Base-by-base conservation (phyloP, 1,139 yeast species). In the Taiozyma sp. region DNA sequence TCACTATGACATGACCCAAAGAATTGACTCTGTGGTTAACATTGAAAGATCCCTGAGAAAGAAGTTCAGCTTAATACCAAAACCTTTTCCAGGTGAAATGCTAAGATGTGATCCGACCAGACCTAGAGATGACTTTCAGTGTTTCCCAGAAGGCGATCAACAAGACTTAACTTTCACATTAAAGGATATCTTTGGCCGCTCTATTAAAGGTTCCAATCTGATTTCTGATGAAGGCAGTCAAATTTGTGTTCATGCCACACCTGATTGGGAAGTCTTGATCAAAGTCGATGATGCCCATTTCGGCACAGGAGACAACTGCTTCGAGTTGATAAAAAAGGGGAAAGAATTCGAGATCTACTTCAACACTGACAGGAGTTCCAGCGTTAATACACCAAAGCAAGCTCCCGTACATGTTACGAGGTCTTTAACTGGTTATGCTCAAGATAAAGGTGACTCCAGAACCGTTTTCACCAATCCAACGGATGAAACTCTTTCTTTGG, bases 401-500 rank as follows among this genome's bases (percentile, higher is more conserved):
- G 90, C 93, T 0, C 96, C 96, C 0, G 72, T 93, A 1, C 70
- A 68, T 53, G 95, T 87, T 0, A 86, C 96, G 23, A 79, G 99
- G 53, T 88, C 97, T 0, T 76, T 92, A 53, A 89, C 97, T 0
- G 98, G 98, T 0, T 87, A 86, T 64, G 92, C 97, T 2, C 95
- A 87, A 65, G 97, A 90, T 62, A 78, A 80, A 54, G 98, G 98
- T 52, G 97, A 97, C 0, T 75, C 93, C 57, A 83, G 97, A 65
- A 80, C 87, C 0, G 87, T 83, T 9, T 79, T 92, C 61, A 72
- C 75, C 23, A 95, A 93, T 64, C 89, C 92, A 0, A 70, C 80
- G 0, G 64, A 72, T 8, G 64, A 68, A 16, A 67, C 77, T 0
- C 78, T 83, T 1, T 68, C 70, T 4, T 73, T 91, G 49, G 71